These are phyloP conservation scores for Xerocomellus amylosporus DNA, from an alignment of 768 basidiomycete genomes.

Conservation along the genomic window DNA sequence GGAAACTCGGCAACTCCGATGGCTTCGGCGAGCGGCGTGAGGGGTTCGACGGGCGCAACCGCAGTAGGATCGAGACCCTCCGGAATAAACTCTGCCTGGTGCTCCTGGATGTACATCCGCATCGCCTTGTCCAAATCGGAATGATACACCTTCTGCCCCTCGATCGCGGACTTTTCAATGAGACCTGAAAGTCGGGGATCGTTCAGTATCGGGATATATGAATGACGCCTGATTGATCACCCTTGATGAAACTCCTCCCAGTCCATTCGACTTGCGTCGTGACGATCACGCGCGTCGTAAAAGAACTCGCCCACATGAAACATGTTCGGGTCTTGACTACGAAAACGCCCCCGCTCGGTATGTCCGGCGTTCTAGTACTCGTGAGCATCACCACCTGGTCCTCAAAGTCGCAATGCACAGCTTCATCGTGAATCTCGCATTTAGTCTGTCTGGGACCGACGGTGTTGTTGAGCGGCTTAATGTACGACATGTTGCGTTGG, in stretches of 20 bases:
- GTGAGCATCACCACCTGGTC: slow-evolving; percentile 80
- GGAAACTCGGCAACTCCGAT: slow-evolving; percentile 7
- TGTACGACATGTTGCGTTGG: slow-evolving; percentile 90
- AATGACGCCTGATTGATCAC: slow-evolving; percentile 36
- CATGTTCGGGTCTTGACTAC: slow-evolving; percentile 93
- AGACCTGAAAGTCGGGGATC: slow-evolving; percentile 55
- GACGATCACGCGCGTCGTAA: slow-evolving; percentile 76
- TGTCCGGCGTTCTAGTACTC: slow-evolving; percentile 90
- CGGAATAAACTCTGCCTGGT: slow-evolving; percentile 86
- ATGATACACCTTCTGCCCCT: slow-evolving; percentile 90
- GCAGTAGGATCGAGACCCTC: slow-evolving; percentile 66
- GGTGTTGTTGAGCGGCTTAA: slow-evolving; percentile 84
- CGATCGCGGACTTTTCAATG: slow-evolving; percentile 87
- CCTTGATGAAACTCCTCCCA: slow-evolving; percentile 94
- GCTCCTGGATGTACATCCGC: slow-evolving; percentile 84
- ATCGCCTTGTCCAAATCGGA: slow-evolving; percentile 79
- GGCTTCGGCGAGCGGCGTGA: slow-evolving; percentile 24
- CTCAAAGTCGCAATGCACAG: slow-evolving; percentile 75
- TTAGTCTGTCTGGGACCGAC: slow-evolving; percentile 95
- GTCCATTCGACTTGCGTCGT: slow-evolving; percentile 96
- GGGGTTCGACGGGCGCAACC: slow-evolving; percentile 46
- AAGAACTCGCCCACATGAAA: slow-evolving; percentile 86
- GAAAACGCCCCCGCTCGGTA: slow-evolving; percentile 91
- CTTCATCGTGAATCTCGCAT: slow-evolving; percentile 92
- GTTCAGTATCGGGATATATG: neutral